Conservation (phyloP, 2,329 filamentous ascomycete species). For the Aspergillus tubingensis region DNA sequence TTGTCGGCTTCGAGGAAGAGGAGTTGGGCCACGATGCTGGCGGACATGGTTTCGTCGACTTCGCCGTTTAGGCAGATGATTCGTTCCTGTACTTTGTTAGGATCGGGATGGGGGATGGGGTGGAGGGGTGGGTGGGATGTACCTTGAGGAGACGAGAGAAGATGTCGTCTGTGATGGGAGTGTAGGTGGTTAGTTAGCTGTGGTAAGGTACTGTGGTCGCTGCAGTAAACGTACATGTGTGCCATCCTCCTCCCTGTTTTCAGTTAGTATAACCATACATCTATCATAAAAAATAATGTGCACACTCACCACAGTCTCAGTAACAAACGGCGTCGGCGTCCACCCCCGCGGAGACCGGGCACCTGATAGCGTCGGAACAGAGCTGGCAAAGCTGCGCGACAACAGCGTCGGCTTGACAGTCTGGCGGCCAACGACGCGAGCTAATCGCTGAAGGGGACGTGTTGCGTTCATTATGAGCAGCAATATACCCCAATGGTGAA, state of each 20-base stretch:
- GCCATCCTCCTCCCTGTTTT: conserved; percentile 70
- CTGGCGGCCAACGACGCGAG: conserved; percentile 19
- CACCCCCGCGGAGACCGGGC: conserved; percentile 42
- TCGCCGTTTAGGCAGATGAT: conserved; percentile 92
- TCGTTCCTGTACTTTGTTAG: conserved; percentile 65
- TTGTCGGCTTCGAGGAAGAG: conserved; percentile 98
- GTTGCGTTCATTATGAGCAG: conserved; percentile 26
- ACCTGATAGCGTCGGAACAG: conserved; percentile 26
- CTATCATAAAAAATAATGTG: too few species aligned
- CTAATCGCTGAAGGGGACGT: conserved; percentile 26
- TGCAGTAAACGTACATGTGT: conserved; percentile 64
- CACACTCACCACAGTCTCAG: conserved; percentile 56
- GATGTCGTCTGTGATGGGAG: conserved; percentile 65
- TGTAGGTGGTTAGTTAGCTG: conserved; percentile 13
- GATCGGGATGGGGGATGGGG: conserved; percentile 46
- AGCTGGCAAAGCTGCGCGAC: conserved; percentile 34
- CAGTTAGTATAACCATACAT: too few species aligned
- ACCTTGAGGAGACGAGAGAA: conserved; percentile 79
- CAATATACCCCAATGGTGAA: not conserved
- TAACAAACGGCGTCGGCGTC: conserved; percentile 57
- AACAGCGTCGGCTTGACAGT: conserved; percentile 13
- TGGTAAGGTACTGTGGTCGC: conserved; percentile 1
- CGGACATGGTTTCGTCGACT: conserved; percentile 86
- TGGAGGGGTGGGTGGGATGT: conserved; percentile 13
- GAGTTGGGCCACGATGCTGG: conserved; percentile 92